Base-by-base conservation (phyloP, 257 asterid genomes). In the Jacaranda copaia region DNA sequence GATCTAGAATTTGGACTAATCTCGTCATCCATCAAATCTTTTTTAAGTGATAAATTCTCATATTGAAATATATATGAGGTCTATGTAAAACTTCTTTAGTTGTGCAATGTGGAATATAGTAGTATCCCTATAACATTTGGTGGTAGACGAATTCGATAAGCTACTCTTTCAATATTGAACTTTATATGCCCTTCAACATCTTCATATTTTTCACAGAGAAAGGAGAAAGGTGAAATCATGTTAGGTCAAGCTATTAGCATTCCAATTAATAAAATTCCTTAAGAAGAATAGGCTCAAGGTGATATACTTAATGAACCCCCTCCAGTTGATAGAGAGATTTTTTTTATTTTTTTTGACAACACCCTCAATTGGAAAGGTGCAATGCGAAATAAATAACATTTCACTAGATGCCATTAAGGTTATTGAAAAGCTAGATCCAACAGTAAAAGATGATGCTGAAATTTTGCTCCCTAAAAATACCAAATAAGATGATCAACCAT, bases 291-390 rank as follows among this genome's bases (percentile, higher is more conserved):
- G 15, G 16, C 5, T 19, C 79, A 61, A 73, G 79, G 56, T 42
- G 77, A 80, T 59, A 57, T 43, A 32, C 77, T 48, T 56, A 46
- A 60, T 53, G 82, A 65, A 70, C 81, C 56, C 77, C 77, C 74
- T 32, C 35, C 79, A 61, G 60, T 60, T 39, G 87, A 78, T 84
- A 85, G 82, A 20, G 85, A 72, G 58, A 62, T n/a, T n/a, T n/a
- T n/a, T n/a, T n/a, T n/a, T n/a, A n/a, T n/a, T 57, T 68, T 77
- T 82, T 87, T 84, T 78, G 53, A 56, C 6, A 74, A 15, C 85
- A 48, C 75, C 78, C 82, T 81, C 81, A 13, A 63, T 11, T 68
- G 74, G 43, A 36, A 71, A 84, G 79, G 82, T 43, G 76, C 74
- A 59, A 56, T 43, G 60, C 46, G 84, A 74, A 61, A 80, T 32